Percentiles rank a stretch among this genome's conserved stretches.
phyloP scores from a whole-genome alignment of 192 early-diverging fungal genomes.

The Chytriomyces hyalinus region DNA sequence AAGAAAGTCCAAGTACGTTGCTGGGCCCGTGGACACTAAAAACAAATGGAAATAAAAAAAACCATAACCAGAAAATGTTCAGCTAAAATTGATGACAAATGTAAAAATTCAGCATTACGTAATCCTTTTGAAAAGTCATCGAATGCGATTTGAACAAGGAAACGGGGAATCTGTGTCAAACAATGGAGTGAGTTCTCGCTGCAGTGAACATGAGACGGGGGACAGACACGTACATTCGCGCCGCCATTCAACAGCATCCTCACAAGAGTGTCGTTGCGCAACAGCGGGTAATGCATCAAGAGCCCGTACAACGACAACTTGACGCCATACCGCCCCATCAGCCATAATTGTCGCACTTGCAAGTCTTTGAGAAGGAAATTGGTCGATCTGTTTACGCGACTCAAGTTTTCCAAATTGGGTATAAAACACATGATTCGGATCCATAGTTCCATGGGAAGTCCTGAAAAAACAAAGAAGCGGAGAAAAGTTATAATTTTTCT shows the following conservation, averaged over 20 bases:
- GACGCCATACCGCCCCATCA: constrained; percentile 21
- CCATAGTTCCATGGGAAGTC: constrained; percentile 30
- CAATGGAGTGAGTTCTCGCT: not conserved
- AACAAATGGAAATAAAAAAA: not conserved
- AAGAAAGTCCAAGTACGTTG: constrained; percentile 10
- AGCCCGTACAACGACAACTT: constrained; percentile 5
- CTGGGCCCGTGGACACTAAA: constrained; percentile 6
- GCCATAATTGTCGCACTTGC: constrained; percentile 15
- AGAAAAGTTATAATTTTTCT: not conserved
- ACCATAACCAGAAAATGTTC: no score
- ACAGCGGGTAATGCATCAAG: not conserved
- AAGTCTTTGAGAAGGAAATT: not conserved
- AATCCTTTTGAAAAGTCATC: not conserved
- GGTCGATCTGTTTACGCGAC: not conserved
- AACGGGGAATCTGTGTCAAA: constrained; percentile 3
- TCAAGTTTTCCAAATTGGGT: constrained; percentile 9
- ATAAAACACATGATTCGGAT: constrained; percentile 23
- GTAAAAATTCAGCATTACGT: not conserved
- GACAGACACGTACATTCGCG: constrained; percentile 7
- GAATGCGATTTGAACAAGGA: constrained; percentile 19
- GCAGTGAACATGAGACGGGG: not conserved
- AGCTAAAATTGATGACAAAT: not conserved
- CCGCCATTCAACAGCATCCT: constrained; percentile 5
- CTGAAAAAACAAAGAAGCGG: not conserved
- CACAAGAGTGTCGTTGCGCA: not conserved